A percentile compares a stretch with the other conserved stretches of the same genome.
phyloP scores from a whole-genome alignment of 2,329 filamentous ascomycete species.

The Pseudodiploospora longispora region DNA sequence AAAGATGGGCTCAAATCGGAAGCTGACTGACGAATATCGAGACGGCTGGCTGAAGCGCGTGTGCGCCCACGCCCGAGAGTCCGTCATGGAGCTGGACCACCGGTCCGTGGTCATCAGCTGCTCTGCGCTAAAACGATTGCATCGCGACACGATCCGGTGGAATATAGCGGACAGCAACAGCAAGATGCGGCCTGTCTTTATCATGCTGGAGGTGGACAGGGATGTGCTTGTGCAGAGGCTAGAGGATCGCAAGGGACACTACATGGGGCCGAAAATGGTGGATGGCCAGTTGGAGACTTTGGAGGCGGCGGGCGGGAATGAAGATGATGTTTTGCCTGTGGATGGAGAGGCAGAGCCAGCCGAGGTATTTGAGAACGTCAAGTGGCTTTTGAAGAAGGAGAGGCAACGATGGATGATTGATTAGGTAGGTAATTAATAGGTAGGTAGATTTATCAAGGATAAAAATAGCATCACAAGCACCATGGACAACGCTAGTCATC shows the following conservation, averaged over 20 bases:
- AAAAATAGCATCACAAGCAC: too few relatives aligned
- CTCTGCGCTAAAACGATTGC: background rate
- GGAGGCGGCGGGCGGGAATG: background rate
- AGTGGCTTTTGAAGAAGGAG: background rate
- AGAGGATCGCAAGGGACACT: background rate
- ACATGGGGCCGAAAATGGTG: background rate
- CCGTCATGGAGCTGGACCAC: background rate
- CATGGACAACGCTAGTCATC: too few relatives aligned
- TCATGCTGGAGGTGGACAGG: background rate
- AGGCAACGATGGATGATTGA: too few relatives aligned
- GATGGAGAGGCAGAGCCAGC: background rate
- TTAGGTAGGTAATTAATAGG: too few relatives aligned
- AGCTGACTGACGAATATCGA: background rate
- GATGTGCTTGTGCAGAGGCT: background rate
- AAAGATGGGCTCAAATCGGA: background rate
- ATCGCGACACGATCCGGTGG: background rate
- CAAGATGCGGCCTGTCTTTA: background rate
- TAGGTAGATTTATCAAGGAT: too few relatives aligned
- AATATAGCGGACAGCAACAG: background rate
- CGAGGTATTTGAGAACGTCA: background rate
- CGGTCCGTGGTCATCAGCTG: background rate
- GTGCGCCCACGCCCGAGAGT: background rate
- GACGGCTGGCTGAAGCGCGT: background rate
- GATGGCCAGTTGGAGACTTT: background rate
- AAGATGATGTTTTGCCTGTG: background rate